Evolutionary conservation across 2,329 filamentous ascomycete genomes (phyloP).

Genomic region (Pestalotiopsis sp.): DNA sequence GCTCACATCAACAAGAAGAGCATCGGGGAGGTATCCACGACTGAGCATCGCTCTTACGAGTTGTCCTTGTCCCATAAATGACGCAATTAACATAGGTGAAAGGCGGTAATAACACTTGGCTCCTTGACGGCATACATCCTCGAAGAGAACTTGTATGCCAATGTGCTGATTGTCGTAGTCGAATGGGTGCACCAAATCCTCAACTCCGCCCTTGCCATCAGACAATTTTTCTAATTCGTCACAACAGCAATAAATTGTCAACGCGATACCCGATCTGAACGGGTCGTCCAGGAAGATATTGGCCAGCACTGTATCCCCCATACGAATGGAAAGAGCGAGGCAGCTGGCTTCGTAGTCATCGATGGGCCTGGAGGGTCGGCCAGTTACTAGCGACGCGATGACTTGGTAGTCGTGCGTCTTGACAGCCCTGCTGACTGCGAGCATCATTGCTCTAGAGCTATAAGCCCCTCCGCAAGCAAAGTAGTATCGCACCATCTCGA

Average conservation of each 20-base stretch:
- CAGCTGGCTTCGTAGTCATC: background rate
- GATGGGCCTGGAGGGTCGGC: background rate
- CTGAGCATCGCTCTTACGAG: background rate
- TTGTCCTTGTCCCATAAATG: background rate
- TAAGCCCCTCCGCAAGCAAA: background rate
- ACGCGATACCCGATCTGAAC: background rate
- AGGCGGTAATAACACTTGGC: background rate
- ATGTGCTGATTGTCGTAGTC: background rate
- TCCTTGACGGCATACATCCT: too few relatives aligned
- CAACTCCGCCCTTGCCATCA: background rate
- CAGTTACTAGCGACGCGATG: background rate
- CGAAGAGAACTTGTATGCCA: background rate
- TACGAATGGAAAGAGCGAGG: too few relatives aligned
- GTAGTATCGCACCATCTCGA: background rate
- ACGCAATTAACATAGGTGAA: background rate
- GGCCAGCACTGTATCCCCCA: background rate
- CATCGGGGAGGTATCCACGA: background rate
- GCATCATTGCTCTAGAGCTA: background rate
- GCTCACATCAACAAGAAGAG: background rate
- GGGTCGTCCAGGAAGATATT: background rate
- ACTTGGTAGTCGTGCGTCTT: background rate
- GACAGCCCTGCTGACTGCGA: background rate
- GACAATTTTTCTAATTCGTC: background rate
- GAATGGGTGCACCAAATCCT: background rate
- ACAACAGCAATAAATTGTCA: background rate